Percentiles rank a stretch among this genome's conserved stretches.
Conservation (phyloP, 768 basidiomycete species). For the Suillus bovinus region DNA sequence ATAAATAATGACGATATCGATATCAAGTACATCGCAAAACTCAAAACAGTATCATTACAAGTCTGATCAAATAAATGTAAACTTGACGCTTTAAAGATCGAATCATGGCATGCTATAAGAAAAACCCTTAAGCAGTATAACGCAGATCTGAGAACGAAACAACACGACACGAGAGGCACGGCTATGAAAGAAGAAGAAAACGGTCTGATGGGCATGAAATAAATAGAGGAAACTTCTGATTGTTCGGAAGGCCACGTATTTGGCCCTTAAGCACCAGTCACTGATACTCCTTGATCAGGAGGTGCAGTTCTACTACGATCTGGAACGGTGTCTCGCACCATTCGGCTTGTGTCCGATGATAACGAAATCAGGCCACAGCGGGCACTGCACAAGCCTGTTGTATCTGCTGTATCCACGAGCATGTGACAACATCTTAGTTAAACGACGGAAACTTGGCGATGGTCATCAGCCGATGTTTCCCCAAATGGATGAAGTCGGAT, state of each 20-base stretch:
- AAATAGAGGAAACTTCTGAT: conserved; percentile 5
- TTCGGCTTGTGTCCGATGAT: background rate
- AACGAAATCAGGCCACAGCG: conserved; percentile 6
- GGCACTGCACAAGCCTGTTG: background rate
- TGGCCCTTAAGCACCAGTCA: background rate
- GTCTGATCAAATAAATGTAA: background rate
- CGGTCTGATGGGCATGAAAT: conserved; percentile 2
- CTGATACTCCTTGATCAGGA: background rate
- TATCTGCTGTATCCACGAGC: conserved; percentile 4
- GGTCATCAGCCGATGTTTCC: conserved; percentile 24
- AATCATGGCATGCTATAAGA: background rate
- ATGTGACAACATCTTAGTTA: background rate
- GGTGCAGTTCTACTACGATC: background rate
- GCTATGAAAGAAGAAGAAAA: background rate
- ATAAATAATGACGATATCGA: background rate
- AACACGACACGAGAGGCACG: background rate
- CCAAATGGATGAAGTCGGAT: conserved; percentile 23
- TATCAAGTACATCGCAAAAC: background rate
- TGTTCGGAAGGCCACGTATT: background rate
- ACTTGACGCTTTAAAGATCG: background rate
- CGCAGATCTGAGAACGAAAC: background rate
- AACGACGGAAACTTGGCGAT: background rate
- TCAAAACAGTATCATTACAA: background rate
- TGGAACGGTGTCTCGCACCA: background rate
- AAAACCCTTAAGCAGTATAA: background rate